These are phyloP conservation scores for Rhodotorula sp. DNA, from an alignment of 1,284 basidiomycete species.

Conservation along the genomic window DNA sequence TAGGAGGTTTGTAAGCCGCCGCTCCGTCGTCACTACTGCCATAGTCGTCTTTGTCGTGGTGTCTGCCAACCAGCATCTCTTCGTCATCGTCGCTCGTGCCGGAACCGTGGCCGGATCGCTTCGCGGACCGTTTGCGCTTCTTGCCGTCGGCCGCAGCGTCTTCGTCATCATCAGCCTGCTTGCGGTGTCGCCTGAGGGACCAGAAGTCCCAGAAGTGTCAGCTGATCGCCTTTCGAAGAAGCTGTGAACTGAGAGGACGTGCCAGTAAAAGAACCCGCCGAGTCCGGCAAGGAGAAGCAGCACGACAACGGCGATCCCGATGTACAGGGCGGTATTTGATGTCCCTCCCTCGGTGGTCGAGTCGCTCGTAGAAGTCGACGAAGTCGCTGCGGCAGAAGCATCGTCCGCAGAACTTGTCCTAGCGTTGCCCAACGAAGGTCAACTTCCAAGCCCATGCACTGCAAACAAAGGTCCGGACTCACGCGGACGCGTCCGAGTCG, in stretches of 20 bases:
- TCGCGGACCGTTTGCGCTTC: constrained; percentile 4
- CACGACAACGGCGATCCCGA: constrained; percentile 8
- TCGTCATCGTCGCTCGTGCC: not conserved
- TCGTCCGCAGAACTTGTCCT: not conserved
- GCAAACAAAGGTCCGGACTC: too few species aligned
- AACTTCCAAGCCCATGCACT: too few species aligned
- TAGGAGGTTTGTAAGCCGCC: not conserved
- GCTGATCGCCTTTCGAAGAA: too few species aligned
- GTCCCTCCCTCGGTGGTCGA: not conserved
- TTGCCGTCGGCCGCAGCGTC: not conserved
- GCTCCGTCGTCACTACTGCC: not conserved
- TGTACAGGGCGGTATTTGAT: not conserved
- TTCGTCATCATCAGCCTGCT: not conserved
- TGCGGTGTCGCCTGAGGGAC: not conserved
- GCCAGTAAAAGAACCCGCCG: constrained; percentile 18
- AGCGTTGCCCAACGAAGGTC: not conserved
- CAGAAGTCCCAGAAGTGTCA: not conserved
- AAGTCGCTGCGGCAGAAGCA: not conserved
- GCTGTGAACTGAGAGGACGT: not conserved
- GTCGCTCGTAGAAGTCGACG: not conserved
- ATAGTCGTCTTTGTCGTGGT: not conserved
- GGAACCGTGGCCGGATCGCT: not conserved
- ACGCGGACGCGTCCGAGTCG: not conserved
- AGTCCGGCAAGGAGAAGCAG: not conserved
- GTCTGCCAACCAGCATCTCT: constrained; percentile 14